Evolutionary conservation across 345 rosid genomes (phyloP), one percentile per base, ranked within the genome.

Genomic region (Mangifera indica): DNA sequence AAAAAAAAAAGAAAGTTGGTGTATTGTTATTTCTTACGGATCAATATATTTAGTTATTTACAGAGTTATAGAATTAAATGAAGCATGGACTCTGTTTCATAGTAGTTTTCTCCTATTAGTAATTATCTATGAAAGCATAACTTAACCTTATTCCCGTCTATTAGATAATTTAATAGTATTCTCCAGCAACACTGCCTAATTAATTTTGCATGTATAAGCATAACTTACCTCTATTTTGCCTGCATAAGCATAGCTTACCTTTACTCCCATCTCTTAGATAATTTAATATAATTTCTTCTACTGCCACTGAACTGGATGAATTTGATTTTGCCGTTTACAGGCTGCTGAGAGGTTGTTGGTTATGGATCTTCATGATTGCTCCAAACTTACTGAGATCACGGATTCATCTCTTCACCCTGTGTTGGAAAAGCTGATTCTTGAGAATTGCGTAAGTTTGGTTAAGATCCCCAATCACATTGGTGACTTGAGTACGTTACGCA

Each of bases 381-480:
- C 2, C 7, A 1, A 21, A 44, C 42, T 63, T 51, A 63, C 53
- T 10, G 29, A 63, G 32, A 44, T 63, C 67, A 53, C 53, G 0
- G 67, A 63, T 63, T 63, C 44, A 4, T 63, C 67, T 3, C 32
- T 12, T 63, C n/a, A 40, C 32, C 1, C 18, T 13, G 7, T 13
- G 10, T 63, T 63, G 67, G 67, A 63, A 63, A 63, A 63, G 45
- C 53, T 63, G 52, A 63, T n/a, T 63, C 67, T 63, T 12, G 52
- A 22, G 53, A 42, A 45, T 25, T 63, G 67, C 53, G 12, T 5
- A 5, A 11, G 4, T 2, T 52, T 63, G 24, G 34, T 63, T 22
- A 44, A 63, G 67, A 45, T 63, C 34, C 67, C 44, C 7, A 21
- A 63, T 37, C 45, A 51, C 29, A 22, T 63, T 21, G 67, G 34